Percentiles rank a stretch among this genome's conserved stretches.
phyloP scores from a whole-genome alignment of 345 rosid genomes.

The Dipteronia dyeriana region DNA sequence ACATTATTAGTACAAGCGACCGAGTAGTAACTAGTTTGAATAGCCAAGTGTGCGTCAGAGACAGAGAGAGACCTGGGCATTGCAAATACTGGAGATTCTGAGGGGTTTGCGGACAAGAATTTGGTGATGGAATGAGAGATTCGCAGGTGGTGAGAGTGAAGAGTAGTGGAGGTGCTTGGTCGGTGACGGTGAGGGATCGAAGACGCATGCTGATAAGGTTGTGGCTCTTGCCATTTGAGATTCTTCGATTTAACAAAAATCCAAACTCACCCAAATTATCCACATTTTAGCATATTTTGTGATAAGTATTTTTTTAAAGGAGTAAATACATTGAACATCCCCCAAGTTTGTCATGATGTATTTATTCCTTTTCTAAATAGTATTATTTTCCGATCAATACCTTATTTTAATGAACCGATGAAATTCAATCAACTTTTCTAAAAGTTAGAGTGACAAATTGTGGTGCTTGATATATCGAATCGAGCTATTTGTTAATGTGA shows the following conservation, averaged over 20 bases:
- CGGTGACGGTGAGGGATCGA: constrained; percentile 12
- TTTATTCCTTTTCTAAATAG: no score
- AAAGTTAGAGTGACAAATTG: no score
- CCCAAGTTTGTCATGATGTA: no score
- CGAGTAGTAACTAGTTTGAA: background rate
- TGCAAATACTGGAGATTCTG: constrained; percentile 11
- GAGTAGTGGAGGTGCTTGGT: constrained; percentile 10
- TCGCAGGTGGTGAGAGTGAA: background rate
- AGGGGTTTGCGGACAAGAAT: no score
- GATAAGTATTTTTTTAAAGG: no score
- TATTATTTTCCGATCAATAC: no score
- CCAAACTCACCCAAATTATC: background rate
- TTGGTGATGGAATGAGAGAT: constrained; percentile 19
- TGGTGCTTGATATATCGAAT: no score
- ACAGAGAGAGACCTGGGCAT: constrained; percentile 24
- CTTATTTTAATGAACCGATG: no score
- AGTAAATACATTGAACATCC: no score
- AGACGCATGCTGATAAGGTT: constrained; percentile 30
- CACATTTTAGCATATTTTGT: no score
- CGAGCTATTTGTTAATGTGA: no score
- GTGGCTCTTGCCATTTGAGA: constrained; percentile 32
- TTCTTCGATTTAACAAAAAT: background rate
- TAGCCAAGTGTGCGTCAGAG: background rate
- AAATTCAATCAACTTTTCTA: no score
- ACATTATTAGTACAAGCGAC: background rate